Conservation (phyloP, 176 grass and related monocot species). For the Otatea glauca region DNA sequence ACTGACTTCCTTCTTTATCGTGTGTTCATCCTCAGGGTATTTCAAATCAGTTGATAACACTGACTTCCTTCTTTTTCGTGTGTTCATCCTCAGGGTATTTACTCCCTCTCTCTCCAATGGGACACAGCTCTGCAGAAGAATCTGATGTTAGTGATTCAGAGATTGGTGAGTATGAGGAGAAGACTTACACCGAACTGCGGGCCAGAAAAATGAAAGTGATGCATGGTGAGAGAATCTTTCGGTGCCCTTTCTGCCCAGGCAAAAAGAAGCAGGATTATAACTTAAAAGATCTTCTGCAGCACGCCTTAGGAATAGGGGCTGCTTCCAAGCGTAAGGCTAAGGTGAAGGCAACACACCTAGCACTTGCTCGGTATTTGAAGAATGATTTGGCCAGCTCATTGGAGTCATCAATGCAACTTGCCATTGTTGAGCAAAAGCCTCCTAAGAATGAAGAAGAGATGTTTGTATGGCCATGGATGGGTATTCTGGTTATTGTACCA, state of each 20-base stretch:
- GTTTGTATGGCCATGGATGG: slow-evolving; percentile 72
- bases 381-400: slow-evolving; percentile 47
- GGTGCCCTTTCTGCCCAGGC: slow-evolving; percentile 73
- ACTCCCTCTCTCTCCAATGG: slow-evolving; percentile 46
- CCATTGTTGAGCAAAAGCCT: slow-evolving; percentile 27
- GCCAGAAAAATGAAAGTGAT: slow-evolving; percentile 50
- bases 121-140: slow-evolving; percentile 50
- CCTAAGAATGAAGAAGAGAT: slow-evolving; percentile 45
- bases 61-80: too few species aligned
- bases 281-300: slow-evolving; percentile 72
- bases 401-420: slow-evolving; percentile 32
- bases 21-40: too few species aligned
- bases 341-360: slow-evolving; percentile 69
- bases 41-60: slow-evolving; percentile 15
- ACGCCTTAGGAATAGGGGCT: slow-evolving; percentile 69
- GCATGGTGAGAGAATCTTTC: slow-evolving; percentile 45
- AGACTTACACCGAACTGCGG: slow-evolving; percentile 41
- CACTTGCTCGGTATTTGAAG: slow-evolving; percentile 65
- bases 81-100: neutral
- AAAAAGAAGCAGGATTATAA: slow-evolving; percentile 77
- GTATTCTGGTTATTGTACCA: slow-evolving; percentile 59
- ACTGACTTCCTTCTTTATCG: neutral
- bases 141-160: slow-evolving; percentile 79
- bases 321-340: slow-evolving; percentile 58
- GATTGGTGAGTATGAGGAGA: slow-evolving; percentile 52